A percentile compares a stretch with the other conserved stretches of the same genome.
Conservation (phyloP, 257 asterid species). For the Avicennia marina region DNA sequence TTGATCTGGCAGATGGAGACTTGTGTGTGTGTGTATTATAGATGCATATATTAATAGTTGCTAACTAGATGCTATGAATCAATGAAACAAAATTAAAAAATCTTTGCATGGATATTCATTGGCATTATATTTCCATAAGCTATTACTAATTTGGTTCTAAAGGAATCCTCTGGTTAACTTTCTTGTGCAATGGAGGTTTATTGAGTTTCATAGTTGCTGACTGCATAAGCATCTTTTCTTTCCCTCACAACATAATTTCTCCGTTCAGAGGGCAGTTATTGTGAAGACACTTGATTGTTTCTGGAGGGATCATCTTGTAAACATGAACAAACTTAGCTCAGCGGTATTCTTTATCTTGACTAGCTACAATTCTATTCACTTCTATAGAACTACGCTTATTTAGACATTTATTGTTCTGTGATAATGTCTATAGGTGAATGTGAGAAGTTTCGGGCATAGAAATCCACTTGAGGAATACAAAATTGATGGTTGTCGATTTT, state of each 20-base stretch:
- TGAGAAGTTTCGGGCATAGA: constrained; percentile 91
- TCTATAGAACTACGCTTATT: neutral
- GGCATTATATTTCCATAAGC: too few species aligned
- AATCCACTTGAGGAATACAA: constrained; percentile 98
- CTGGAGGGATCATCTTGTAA: constrained; percentile 99
- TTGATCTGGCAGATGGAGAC: too few species aligned
- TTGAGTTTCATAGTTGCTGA: neutral
- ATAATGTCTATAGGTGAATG: constrained; percentile 67
- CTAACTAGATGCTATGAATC: too few species aligned
- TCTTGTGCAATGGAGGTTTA: too few species aligned
- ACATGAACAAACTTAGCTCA: constrained; percentile 95
- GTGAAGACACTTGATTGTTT: constrained; percentile 90
- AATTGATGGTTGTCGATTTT: constrained; percentile 97
- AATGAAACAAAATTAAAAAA: too few species aligned
- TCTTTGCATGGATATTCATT: too few species aligned
- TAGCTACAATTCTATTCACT: neutral
- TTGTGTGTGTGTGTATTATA: too few species aligned
- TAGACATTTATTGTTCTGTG: neutral
- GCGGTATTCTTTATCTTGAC: constrained; percentile 49
- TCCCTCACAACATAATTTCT: constrained; percentile 5
- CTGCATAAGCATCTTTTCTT: neutral
- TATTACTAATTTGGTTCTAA: too few species aligned
- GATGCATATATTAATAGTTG: too few species aligned
- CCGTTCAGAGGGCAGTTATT: constrained; percentile 73
- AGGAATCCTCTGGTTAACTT: too few species aligned